Conservation (phyloP, 1,284 basidiomycete species). For the Ganoderma lingzhi region DNA sequence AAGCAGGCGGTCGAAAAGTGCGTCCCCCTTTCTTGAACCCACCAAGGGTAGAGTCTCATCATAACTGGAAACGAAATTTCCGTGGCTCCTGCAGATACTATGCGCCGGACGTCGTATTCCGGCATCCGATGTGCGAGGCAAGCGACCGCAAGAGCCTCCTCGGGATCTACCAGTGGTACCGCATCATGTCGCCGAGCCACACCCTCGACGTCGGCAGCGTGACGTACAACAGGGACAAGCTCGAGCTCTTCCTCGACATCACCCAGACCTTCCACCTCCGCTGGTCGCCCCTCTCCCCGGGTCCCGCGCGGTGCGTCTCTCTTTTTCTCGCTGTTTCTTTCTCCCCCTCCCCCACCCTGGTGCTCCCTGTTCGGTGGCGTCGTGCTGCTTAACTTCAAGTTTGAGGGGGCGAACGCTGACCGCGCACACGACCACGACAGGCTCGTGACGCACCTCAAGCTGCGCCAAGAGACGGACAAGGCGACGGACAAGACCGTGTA, state of each 20-base stretch:
- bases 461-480: slow-evolving; percentile 45
- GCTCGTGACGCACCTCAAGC: slow-evolving; percentile 52
- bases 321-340: neutral
- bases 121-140: slow-evolving; percentile 62
- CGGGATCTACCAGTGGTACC: slow-evolving; percentile 70
- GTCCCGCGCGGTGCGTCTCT: slow-evolving; percentile 52
- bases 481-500: slow-evolving; percentile 44
- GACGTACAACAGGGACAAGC: slow-evolving; percentile 52
- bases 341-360: neutral
- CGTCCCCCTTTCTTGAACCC: slow-evolving; percentile 1
- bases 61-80: neutral
- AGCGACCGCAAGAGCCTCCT: slow-evolving; percentile 59
- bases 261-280: slow-evolving; percentile 62
- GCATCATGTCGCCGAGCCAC: slow-evolving; percentile 59
- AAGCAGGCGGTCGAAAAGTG: slow-evolving; percentile 50
- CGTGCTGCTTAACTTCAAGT: no score
- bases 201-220: slow-evolving; percentile 51
- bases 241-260: slow-evolving; percentile 53
- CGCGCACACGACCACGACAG: neutral
- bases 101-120: slow-evolving; percentile 58
- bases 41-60: no score
- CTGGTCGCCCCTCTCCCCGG: slow-evolving; percentile 53
- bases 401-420: neutral
- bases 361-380: neutral
- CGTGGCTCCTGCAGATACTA: slow-evolving; percentile 48